Conservation (phyloP, 352 stramenopile genomes). For the Globisporangium barbulae region DNA sequence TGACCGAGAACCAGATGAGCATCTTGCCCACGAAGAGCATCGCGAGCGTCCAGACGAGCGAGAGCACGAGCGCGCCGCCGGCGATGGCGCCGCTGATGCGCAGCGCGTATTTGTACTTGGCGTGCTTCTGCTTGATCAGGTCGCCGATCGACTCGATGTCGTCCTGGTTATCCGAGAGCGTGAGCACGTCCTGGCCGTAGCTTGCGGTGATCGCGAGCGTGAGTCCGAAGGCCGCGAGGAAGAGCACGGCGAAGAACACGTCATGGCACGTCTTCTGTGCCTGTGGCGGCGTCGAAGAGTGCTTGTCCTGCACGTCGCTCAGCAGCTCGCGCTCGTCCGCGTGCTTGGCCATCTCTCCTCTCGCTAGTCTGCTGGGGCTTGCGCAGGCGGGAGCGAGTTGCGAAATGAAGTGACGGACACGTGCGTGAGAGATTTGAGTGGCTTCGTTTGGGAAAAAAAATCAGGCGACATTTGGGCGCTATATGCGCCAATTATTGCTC, state of each 20-base stretch:
- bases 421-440: no score
- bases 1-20: constrained; percentile 62
- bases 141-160: constrained; percentile 8
- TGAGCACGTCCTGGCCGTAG: constrained; percentile 27
- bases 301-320: constrained; percentile 16
- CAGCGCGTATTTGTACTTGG: constrained; percentile 59
- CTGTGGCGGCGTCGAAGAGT: constrained; percentile 18
- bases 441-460: not conserved
- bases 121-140: constrained; percentile 36
- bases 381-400: not conserved
- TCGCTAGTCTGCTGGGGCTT: not conserved
- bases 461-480: not conserved
- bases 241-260: constrained; percentile 24
- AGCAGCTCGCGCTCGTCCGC: constrained; percentile 14
- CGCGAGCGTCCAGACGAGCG: constrained; percentile 43
- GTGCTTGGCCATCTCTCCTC: constrained; percentile 12
- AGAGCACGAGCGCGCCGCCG: constrained; percentile 26
- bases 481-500: no score
- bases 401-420: constrained; percentile 1
- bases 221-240: constrained; percentile 21
- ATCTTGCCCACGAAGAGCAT: constrained; percentile 55
- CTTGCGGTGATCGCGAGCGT: constrained; percentile 21
- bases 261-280: constrained; percentile 25
- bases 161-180: constrained; percentile 12
- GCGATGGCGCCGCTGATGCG: constrained; percentile 45